Base-by-base conservation (phyloP, 495 filamentous ascomycete species). In the Hypoxylon fuscum region DNA sequence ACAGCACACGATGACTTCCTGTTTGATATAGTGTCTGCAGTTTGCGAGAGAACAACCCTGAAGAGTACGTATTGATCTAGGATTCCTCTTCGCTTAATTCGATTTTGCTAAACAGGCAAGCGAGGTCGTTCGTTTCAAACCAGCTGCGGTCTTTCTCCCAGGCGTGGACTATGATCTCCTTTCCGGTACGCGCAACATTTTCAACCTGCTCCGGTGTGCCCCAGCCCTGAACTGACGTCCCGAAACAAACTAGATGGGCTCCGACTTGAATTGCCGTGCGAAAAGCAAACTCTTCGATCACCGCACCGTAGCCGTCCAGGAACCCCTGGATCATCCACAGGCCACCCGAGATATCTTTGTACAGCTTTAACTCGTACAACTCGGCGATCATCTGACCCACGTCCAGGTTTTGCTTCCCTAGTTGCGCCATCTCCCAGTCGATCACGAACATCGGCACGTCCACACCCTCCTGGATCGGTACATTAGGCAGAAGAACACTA, bases 371-470 rank as follows among this genome's bases (percentile, higher is more conserved):
- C 21, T 83, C 77, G 49, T 83, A 88, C 2, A 88, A 55, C 64
- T 87, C 85, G n/a, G 75, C 74, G 5, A 81, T 72, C 47, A 88
- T 72, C 59, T 85, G 82, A 1, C 79, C 83, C 1, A 85, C 53
- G 50, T 86, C 83, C 21, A 83, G 71, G 8, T 76, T 79, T 0
- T 69, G 70, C 27, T 67, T 62, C 1, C 76, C 77, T 20, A 80
- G 44, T 3, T 85, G 81, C 25, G 71, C 50, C 38, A 85, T 59
- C 58, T 86, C 83, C 83, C 83, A 85, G 66, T 86, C 83, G 14
- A 81, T 77, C 10, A 85, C 62, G 41, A 81, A 81, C 7, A 85
- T 18, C 0, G 68, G 73, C 1, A 73, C 34, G 5, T 74, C 63
- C 8, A 49, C 48, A 6, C 25, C 67, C 41, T 61, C 50, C 9